Conservation (phyloP, 495 filamentous ascomycete species). For the Podospora anserina region DNA sequence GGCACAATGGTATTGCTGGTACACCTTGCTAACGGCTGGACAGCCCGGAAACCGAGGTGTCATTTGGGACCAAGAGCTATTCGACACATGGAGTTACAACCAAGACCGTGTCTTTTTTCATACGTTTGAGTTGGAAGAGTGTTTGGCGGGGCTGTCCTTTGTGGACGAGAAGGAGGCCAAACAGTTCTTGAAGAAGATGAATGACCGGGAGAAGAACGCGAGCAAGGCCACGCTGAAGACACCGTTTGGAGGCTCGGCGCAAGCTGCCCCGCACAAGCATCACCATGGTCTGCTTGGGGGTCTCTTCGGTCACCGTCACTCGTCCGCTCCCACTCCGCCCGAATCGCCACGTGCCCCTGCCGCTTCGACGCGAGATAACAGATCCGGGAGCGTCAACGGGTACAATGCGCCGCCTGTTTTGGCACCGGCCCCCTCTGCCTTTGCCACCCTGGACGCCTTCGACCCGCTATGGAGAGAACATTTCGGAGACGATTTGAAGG, state of each 20-base stretch:
- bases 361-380: constrained; percentile 51
- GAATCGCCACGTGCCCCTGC: constrained; percentile 49
- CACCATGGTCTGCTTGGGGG: constrained; percentile 58
- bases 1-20: not conserved
- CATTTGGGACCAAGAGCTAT: constrained; percentile 98
- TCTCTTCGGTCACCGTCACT: constrained; percentile 68
- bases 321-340: constrained; percentile 56
- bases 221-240: constrained; percentile 78
- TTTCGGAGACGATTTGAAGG: constrained; percentile 69
- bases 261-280: constrained; percentile 40
- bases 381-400: constrained; percentile 42
- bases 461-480: constrained; percentile 84
- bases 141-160: constrained; percentile 85
- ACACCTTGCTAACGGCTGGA: constrained; percentile 21
- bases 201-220: constrained; percentile 88
- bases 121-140: constrained; percentile 90
- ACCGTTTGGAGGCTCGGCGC: constrained; percentile 63
- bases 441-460: constrained; percentile 70
- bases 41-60: constrained; percentile 81
- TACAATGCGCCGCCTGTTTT: constrained; percentile 20
- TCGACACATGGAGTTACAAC: constrained; percentile 89
- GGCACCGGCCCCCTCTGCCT: constrained; percentile 41
- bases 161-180: constrained; percentile 95
- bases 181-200: constrained; percentile 90
- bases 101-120: constrained; percentile 97